phyloP scores from a whole-genome alignment of 768 basidiomycete species.

The Omphalotus guepiniiformis region DNA sequence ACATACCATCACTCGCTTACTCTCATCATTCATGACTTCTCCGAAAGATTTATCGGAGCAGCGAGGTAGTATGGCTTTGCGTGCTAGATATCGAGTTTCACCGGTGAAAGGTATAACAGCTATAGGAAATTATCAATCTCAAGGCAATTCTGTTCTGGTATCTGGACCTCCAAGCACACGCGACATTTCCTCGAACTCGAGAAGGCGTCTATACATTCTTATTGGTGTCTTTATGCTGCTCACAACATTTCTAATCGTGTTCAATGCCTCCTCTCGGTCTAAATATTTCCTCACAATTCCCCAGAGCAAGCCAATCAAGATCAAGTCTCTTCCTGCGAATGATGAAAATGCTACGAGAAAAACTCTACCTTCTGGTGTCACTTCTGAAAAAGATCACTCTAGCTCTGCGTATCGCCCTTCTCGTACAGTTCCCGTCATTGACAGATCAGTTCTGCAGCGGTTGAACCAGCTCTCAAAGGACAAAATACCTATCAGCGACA shows the following conservation, averaged over 20 bases:
- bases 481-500: conserved; percentile 12
- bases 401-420: neutral
- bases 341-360: neutral
- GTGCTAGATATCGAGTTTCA: too few species aligned
- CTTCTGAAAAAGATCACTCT: neutral
- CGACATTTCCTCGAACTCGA: too few species aligned
- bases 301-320: too few species aligned
- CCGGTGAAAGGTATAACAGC: too few species aligned
- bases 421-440: conserved; percentile 16
- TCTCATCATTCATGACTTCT: too few species aligned
- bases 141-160: too few species aligned
- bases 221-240: conserved; percentile 1
- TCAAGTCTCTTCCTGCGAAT: neutral
- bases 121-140: too few species aligned
- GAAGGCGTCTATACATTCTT: too few species aligned
- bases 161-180: too few species aligned
- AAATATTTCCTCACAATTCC: neutral
- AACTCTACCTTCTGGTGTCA: neutral
- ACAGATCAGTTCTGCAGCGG: conserved; percentile 23
- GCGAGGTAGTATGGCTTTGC: too few species aligned
- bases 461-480: conserved; percentile 18
- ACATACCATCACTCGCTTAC: too few species aligned
- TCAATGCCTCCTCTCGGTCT: neutral
- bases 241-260: neutral
- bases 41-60: too few species aligned